Evolutionary conservation across 2,329 filamentous ascomycete genomes (phyloP), one percentile per base, ranked within the genome.

Genomic region (Fusarium proliferatum): DNA sequence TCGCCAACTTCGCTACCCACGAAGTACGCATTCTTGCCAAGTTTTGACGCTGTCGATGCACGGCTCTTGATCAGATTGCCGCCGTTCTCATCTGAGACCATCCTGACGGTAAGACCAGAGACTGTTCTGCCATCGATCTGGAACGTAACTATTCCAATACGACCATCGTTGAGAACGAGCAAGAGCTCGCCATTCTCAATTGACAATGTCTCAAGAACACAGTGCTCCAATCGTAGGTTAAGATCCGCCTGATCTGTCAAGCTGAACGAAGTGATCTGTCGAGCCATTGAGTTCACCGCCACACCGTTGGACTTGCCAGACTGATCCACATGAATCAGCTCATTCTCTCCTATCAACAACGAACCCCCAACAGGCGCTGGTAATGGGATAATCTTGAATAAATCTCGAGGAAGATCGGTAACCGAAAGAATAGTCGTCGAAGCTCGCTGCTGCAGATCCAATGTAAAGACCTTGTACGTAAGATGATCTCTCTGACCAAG

Each of bases 291-390:
- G 79, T 99, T 99, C 72, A 99, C 94, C 8, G 93, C 96, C 66
- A 98, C 93, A 5, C 95, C 96, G 78, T 94, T 97, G 17, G 95
- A 90, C 81, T 97, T 98, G 36, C 96, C 96, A 16, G 94, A 94
- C 85, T 99, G 96, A 79, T 98, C 96, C 73, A 99, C 91, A 81
- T 99, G 96, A 68, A 99, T 93, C 70, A 99, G 83, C 80, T 98
- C 95, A 80, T 99, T 98, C 53, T 89, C 88, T 34, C 96, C 97
- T 26, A 98, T 85, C 21, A 99, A 87, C 21, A 99, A 85, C 42
- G 95, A 94, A 48, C 96, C 96, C 30, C 96, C 96, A 45, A 98
- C 92, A 2, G 96, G 96, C 10, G 93, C 88, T 9, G 95, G 94
- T 6, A 99, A 85, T 12, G 96, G 91, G 51, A 98, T 86, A 48